phyloP scores from a whole-genome alignment of 2,329 filamentous ascomycete species.

The Epichloe sylvatica region DNA sequence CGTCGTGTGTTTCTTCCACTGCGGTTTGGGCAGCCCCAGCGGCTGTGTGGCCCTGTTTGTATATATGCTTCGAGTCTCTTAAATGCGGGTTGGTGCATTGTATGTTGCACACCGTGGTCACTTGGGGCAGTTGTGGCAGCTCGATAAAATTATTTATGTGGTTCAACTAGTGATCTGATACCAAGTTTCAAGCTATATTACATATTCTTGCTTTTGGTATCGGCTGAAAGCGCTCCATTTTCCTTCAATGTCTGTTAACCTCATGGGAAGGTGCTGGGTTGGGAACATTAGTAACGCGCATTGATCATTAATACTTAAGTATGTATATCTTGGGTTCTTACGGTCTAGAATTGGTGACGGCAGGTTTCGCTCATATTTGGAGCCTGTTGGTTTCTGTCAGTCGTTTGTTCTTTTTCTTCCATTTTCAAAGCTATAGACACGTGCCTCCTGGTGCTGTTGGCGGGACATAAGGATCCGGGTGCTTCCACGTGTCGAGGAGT shows the following conservation, averaged over 20 bases:
- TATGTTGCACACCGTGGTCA: too few relatives aligned
- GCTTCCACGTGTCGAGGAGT: slow-evolving; percentile 86
- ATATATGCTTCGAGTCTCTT: too few relatives aligned
- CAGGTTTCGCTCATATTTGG: slow-evolving; percentile 91
- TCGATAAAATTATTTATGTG: not conserved
- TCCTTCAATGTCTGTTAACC: slow-evolving; percentile 1
- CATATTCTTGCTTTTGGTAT: not conserved
- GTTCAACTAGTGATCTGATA: not conserved
- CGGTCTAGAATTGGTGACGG: slow-evolving; percentile 66
- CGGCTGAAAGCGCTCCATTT: too few relatives aligned
- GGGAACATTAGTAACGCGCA: not conserved
- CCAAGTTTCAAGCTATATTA: not conserved
- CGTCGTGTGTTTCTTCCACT: too few relatives aligned
- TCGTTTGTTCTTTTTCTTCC: not conserved
- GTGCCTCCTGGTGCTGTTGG: slow-evolving; percentile 88
- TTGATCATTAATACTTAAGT: too few relatives aligned
- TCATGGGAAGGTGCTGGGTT: slow-evolving; percentile 15
- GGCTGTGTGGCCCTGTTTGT: too few relatives aligned
- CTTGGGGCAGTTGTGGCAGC: not conserved
- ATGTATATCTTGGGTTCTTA: slow-evolving; percentile 35
- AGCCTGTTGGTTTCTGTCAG: slow-evolving; percentile 41
- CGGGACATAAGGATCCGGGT: slow-evolving; percentile 81
- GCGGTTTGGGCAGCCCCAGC: too few relatives aligned
- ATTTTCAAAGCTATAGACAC: slow-evolving; percentile 11
- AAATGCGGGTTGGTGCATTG: too few relatives aligned